Conservation (phyloP, 176 grass and related monocot species). For the Microstegium vimineum region DNA sequence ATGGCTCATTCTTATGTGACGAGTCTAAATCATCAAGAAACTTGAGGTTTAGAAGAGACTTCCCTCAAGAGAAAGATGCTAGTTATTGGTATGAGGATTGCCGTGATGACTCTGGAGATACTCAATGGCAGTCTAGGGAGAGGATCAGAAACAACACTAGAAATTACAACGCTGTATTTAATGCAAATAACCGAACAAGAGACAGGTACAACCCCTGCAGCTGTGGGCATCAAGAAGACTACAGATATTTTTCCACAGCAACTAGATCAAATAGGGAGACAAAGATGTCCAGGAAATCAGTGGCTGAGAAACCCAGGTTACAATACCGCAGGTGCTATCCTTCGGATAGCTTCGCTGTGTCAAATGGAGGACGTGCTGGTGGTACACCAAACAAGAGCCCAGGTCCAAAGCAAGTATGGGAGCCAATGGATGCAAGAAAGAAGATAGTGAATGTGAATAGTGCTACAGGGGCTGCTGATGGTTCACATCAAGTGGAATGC, state of each 20-base stretch:
- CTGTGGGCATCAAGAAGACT: conserved; percentile 56
- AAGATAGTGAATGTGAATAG: conserved; percentile 31
- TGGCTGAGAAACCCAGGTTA: conserved; percentile 43
- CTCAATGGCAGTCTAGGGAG: conserved; percentile 42
- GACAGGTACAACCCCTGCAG: conserved; percentile 58
- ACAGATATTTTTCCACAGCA: conserved; percentile 28
- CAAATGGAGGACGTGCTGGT: conserved; percentile 53
- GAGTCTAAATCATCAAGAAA: conserved; percentile 60
- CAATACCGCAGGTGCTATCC: conserved; percentile 63
- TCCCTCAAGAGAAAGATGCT: conserved; percentile 15
- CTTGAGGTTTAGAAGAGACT: conserved; percentile 49
- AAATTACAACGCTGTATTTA: conserved; percentile 34
- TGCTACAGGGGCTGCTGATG: conserved; percentile 5
- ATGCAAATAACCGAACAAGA: conserved; percentile 35
- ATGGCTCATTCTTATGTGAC: conserved; percentile 41
- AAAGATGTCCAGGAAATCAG: conserved; percentile 43
- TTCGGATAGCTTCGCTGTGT: conserved; percentile 26
- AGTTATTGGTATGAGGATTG: conserved; percentile 44
- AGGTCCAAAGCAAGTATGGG: conserved; percentile 74
- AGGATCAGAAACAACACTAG: conserved; percentile 39
- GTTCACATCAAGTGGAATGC: conserved; percentile 12
- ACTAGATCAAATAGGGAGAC: conserved; percentile 36
- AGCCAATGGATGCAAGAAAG: conserved; percentile 73
- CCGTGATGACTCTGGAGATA: conserved; percentile 23
- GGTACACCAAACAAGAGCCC: conserved; percentile 48